Base-by-base conservation (phyloP, 1,284 basidiomycete species). In the Pulveroboletus sp. region DNA sequence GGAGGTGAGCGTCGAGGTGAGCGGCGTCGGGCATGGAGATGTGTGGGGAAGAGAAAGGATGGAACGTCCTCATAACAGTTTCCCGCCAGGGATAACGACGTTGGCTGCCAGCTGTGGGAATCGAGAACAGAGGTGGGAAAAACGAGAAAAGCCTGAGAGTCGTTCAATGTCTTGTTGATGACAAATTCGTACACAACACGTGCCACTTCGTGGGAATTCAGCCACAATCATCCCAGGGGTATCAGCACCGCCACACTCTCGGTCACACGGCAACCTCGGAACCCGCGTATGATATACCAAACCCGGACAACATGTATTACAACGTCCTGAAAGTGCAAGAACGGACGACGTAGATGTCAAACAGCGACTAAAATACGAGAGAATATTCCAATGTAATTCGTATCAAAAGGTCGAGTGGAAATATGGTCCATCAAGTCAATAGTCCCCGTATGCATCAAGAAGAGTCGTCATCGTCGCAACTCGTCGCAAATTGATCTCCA, bases 11-110 rank as follows among this genome's bases (percentile, higher is more conserved):
- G 66, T 71, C 71, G 66, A 71, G 69, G 18, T 71, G 72, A 40
- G 73, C 66, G 26, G 74, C 69, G 64, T 78, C 72, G 62, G 77
- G 73, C 78, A 80, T 81, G 55, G 75, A 72, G 67, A 72, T 69
- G 66, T 72, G 74, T 68, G 71, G 72, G 68, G 77, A 74, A 72
- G 75, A 75, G 70, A 74, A 72, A 60, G 70, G 73, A 62, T 75
- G 73, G 49, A 72, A 75, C 12, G 70, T 72, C 73, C 70, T 75
- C 70, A 72, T 72, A 74, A 74, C 72, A 68, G 64, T 71, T 74
- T 74, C 70, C 73, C 73, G 72, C 61, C 65, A 72, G 71, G 70
- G 72, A 74, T 71, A 67, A 66, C 69, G 66, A 71, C 50, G 69
- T 72, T 72, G 69, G 69, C 66, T 74, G 73, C 73, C 72, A 71